A percentile compares a stretch with the other conserved stretches of the same genome.
These are phyloP conservation scores for Aspergillus conjunctus DNA, from an alignment of 495 filamentous ascomycete species.

Conservation along the genomic window DNA sequence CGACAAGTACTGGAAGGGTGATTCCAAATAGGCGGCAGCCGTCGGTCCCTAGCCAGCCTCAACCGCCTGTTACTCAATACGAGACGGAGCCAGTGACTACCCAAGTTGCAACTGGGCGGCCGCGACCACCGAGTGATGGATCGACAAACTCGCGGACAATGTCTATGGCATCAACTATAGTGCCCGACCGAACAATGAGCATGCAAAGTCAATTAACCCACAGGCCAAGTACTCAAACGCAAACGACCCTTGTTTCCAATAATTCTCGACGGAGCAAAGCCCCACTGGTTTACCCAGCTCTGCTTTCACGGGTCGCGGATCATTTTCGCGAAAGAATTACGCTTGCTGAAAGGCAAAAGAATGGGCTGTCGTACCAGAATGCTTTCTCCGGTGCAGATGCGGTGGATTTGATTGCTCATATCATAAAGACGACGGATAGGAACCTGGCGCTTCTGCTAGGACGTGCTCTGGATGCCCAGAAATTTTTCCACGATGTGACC, in stretches of 20 bases:
- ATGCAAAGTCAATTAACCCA: conserved; percentile 44
- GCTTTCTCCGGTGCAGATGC: conserved; percentile 94
- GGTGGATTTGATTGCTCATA: conserved; percentile 89
- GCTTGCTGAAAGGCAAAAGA: conserved; percentile 87
- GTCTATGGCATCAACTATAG: conserved; percentile 87
- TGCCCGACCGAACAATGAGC: conserved; percentile 53
- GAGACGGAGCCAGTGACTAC: conserved; percentile 30
- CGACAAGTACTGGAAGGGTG: conserved; percentile 79
- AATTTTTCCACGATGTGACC: conserved; percentile 99
- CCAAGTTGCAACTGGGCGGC: conserved; percentile 30
- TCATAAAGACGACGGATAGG: conserved; percentile 94
- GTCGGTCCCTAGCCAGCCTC: conserved; percentile 47
- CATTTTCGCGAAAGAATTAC: conserved; percentile 84
- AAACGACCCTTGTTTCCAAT: conserved; percentile 48
- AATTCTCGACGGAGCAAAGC: conserved; percentile 56
- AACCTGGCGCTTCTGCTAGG: conserved; percentile 94
- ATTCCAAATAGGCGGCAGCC: conserved; percentile 71
- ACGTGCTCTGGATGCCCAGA: conserved; percentile 93
- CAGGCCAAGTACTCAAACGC: conserved; percentile 37
- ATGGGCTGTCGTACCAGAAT: conserved; percentile 95
- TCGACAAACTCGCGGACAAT: conserved; percentile 61
- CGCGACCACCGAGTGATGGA: conserved; percentile 48
- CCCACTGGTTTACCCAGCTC: conserved; percentile 87
- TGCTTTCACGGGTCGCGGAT: conserved; percentile 88
- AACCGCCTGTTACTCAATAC: conserved; percentile 20